Evolutionary conservation across 805 yeast genomes (phyloP).

Genomic region (Saccharomycopsis fermentans): DNA sequence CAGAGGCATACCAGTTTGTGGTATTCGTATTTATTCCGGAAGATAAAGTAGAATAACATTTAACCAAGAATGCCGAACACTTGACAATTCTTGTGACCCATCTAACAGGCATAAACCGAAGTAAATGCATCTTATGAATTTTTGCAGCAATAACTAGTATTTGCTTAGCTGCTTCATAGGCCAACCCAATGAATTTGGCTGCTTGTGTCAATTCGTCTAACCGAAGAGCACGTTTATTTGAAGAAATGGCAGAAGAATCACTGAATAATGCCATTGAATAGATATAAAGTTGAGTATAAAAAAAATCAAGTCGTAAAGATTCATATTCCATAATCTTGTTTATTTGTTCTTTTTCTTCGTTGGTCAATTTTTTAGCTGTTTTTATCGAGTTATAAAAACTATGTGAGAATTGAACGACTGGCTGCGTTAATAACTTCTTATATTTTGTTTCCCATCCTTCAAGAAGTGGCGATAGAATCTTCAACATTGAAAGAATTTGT

Average conservation of each 20-base stretch:
- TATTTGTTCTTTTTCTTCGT: slow-evolving; percentile 27
- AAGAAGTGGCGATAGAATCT: slow-evolving; percentile 64
- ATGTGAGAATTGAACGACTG: slow-evolving; percentile 24
- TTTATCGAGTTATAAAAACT: slow-evolving; percentile 24
- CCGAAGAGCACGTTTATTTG: slow-evolving; percentile 29
- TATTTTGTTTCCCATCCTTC: slow-evolving; percentile 70
- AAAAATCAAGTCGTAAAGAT: slow-evolving; percentile 68
- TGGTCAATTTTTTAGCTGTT: slow-evolving; percentile 18
- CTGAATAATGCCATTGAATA: slow-evolving; percentile 70
- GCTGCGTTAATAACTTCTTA: slow-evolving; percentile 39
- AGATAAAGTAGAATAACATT: slow-evolving; percentile 57
- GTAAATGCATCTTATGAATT: slow-evolving; percentile 51
- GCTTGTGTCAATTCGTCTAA: slow-evolving; percentile 63
- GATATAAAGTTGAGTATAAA: slow-evolving; percentile 74
- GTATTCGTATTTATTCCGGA: slow-evolving; percentile 26
- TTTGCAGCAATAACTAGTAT: slow-evolving; percentile 61
- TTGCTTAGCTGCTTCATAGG: slow-evolving; percentile 77
- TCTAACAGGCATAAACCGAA: slow-evolving; percentile 80
- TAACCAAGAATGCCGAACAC: slow-evolving; percentile 83
- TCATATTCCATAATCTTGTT: slow-evolving; percentile 46
- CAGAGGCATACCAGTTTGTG: slow-evolving; percentile 25
- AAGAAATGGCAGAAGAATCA: slow-evolving; percentile 19
- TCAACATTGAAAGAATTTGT: slow-evolving; percentile 61
- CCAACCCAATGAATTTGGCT: slow-evolving; percentile 70
- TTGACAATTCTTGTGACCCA: slow-evolving; percentile 83